These are phyloP conservation scores for Dioscorea zingiberensis DNA, from an alignment of 106 monocot species.

Conservation along the genomic window DNA sequence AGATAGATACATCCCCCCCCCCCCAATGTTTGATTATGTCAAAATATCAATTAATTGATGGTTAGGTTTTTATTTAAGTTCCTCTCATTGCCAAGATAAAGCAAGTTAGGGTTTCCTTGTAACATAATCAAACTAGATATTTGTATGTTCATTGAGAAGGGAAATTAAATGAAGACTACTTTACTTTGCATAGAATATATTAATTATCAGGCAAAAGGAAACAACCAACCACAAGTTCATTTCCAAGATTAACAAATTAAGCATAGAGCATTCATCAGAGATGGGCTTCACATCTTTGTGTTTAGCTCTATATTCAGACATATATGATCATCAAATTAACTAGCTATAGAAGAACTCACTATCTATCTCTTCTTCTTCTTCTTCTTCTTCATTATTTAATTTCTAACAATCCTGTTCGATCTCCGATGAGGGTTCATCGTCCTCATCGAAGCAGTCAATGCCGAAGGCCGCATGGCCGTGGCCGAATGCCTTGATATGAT, in stretches of 20 bases:
- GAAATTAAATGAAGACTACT: too few species aligned
- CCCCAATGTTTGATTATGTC: too few species aligned
- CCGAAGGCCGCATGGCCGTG: slow-evolving; percentile 30
- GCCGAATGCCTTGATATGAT: slow-evolving; percentile 45
- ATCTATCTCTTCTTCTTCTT: slow-evolving; percentile 5
- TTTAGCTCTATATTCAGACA: background rate
- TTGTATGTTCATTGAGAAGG: too few species aligned
- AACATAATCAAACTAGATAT: too few species aligned
- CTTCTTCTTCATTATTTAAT: slow-evolving; percentile 13
- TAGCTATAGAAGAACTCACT: too few species aligned
- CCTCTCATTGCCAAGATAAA: too few species aligned
- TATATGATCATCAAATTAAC: background rate
- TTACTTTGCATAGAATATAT: background rate
- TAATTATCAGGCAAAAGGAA: background rate
- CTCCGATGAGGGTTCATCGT: slow-evolving; percentile 41
- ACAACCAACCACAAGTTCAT: background rate
- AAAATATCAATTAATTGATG: too few species aligned
- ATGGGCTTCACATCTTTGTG: slow-evolving; percentile 2
- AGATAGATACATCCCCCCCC: too few species aligned
- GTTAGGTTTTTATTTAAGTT: too few species aligned
- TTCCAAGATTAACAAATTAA: background rate
- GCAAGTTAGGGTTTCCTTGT: too few species aligned
- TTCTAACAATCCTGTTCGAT: slow-evolving; percentile 43
- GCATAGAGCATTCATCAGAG: slow-evolving; percentile 1
- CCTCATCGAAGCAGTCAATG: slow-evolving; percentile 41